These are phyloP conservation scores for Salvia hispanica DNA, from an alignment of 257 asterid species.

Conservation along the genomic window DNA sequence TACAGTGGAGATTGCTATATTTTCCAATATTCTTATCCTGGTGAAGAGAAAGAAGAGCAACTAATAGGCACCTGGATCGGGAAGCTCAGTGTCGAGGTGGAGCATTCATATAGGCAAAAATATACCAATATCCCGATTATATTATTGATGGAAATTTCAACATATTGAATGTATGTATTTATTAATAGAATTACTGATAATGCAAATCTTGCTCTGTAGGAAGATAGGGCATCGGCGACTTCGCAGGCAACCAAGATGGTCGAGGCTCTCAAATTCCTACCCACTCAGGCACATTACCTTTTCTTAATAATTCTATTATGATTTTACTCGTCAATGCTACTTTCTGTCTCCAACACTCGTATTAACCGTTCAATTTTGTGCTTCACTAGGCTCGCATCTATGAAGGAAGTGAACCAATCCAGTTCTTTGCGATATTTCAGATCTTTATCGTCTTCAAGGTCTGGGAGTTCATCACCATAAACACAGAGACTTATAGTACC, in stretches of 20 bases:
- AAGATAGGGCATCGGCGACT: constrained; percentile 74
- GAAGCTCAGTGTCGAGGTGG: constrained; percentile 82
- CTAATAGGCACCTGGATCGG: constrained; percentile 98
- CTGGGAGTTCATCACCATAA: constrained; percentile 31
- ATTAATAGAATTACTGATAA: constrained; percentile 27
- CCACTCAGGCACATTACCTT: constrained; percentile 71
- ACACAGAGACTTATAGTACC: background rate
- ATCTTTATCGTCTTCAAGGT: constrained; percentile 93
- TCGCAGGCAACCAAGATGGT: constrained; percentile 92
- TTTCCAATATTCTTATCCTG: constrained; percentile 89
- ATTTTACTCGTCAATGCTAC: constrained; percentile 3
- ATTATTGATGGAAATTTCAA: background rate
- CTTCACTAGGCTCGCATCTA: constrained; percentile 70
- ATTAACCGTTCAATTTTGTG: constrained; percentile 35
- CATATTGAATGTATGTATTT: constrained; percentile 5
- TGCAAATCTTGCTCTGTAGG: constrained; percentile 55
- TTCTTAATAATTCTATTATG: constrained; percentile 16
- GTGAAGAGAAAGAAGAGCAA: constrained; percentile 86
- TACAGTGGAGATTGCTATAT: constrained; percentile 96
- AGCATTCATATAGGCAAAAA: constrained; percentile 23
- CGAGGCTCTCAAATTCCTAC: constrained; percentile 78
- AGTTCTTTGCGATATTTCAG: constrained; percentile 90
- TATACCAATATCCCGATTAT: constrained; percentile 3
- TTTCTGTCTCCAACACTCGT: constrained; percentile 18
- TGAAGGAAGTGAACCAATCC: constrained; percentile 91